Conservation (phyloP, 2,329 filamentous ascomycete genomes). For the Zymoseptoria brevis region DNA sequence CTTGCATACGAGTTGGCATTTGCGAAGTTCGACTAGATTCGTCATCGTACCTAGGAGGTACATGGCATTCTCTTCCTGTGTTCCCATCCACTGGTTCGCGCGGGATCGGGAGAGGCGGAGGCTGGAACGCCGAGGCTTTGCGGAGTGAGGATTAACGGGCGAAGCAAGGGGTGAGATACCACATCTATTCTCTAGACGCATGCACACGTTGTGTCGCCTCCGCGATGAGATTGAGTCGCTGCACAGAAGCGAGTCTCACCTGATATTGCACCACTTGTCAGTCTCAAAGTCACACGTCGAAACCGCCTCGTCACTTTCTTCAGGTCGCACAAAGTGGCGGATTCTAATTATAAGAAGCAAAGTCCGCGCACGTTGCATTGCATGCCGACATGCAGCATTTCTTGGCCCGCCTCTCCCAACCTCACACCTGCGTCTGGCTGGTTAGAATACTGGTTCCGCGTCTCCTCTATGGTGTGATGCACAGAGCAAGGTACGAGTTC, state of each 20-base stretch:
- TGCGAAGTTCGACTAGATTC: conserved; percentile 52
- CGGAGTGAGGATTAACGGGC: background rate
- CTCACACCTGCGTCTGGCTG: conserved; percentile 4
- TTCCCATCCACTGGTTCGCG: background rate
- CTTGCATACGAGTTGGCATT: conserved; percentile 79
- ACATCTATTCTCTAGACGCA: background rate
- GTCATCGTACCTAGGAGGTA: background rate
- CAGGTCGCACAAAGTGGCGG: background rate
- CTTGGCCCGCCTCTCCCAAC: conserved; percentile 3
- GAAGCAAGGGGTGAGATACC: conserved; percentile 1
- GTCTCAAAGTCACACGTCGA: background rate
- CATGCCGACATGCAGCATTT: conserved; percentile 1
- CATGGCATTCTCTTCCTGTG: background rate
- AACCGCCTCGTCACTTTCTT: background rate
- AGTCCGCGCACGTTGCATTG: background rate
- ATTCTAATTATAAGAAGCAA: background rate
- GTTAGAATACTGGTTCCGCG: background rate
- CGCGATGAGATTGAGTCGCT: background rate
- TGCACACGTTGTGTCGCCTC: conserved; percentile 1
- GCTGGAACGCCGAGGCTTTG: background rate
- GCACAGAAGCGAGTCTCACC: background rate
- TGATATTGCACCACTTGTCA: background rate
- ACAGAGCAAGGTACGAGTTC: conserved; percentile 10
- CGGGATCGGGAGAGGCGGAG: background rate
- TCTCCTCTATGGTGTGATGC: conserved; percentile 2